Evolutionary conservation across 495 filamentous ascomycete species (phyloP).

Genomic region (Tuber microsphaerosporum): DNA sequence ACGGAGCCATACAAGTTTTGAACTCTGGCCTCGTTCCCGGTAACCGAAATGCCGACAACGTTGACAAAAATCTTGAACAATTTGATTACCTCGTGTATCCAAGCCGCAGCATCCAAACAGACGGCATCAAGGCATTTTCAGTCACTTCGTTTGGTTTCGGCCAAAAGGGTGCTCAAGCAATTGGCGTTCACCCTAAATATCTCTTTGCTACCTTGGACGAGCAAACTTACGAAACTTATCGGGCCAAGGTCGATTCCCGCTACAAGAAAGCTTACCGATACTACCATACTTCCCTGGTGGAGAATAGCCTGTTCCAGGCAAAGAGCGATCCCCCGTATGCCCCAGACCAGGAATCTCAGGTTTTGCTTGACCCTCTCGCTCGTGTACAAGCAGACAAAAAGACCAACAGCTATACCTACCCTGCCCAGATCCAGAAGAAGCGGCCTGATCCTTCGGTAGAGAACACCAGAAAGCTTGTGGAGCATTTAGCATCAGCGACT

Average conservation of each 20-base stretch:
- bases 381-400: slow-evolving; percentile 81
- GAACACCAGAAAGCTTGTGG: slow-evolving; percentile 67
- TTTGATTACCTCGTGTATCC: slow-evolving; percentile 98
- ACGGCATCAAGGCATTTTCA: slow-evolving; percentile 95
- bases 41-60: slow-evolving; percentile 96
- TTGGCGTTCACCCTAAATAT: slow-evolving; percentile 94
- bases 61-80: slow-evolving; percentile 90
- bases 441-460: slow-evolving; percentile 50
- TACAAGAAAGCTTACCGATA: slow-evolving; percentile 98
- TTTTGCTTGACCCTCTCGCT: slow-evolving; percentile 92
- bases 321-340: slow-evolving; percentile 86
- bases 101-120: slow-evolving; percentile 88
- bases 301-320: slow-evolving; percentile 93
- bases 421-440: slow-evolving; percentile 56
- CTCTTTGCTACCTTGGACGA: slow-evolving; percentile 90
- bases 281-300: slow-evolving; percentile 94
- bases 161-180: slow-evolving; percentile 95
- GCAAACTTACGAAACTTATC: slow-evolving; percentile 73
- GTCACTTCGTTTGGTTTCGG: slow-evolving; percentile 99
- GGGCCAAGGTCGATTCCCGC: slow-evolving; percentile 74
- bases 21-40: slow-evolving; percentile 90
- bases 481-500: slow-evolving; percentile 66
- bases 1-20: slow-evolving; percentile 89
- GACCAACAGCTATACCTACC: slow-evolving; percentile 65
- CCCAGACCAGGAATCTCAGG: slow-evolving; percentile 71